Evolutionary conservation across 768 basidiomycete genomes (phyloP).

Genomic region (Panellus pusillus): DNA sequence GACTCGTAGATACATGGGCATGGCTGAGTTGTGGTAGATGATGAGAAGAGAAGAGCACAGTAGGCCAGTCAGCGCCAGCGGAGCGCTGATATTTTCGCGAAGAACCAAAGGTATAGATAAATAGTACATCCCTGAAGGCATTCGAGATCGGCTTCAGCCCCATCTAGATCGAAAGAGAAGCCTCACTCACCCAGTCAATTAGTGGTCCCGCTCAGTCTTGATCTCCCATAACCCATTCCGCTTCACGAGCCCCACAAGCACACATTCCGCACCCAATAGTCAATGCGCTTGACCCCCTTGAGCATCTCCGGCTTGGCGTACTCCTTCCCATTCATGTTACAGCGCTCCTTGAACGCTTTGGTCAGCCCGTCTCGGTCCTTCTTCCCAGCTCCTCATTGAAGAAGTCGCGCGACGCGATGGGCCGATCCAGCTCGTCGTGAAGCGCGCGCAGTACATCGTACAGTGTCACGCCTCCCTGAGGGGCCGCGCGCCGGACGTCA

Average conservation of each 20-base stretch:
- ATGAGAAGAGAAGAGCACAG: too few species aligned
- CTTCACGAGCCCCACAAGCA: conserved; percentile 38
- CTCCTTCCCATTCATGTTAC: conserved; percentile 16
- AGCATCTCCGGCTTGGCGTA: conserved; percentile 27
- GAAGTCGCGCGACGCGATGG: conserved; percentile 41
- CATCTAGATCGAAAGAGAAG: too few species aligned
- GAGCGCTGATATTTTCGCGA: too few species aligned
- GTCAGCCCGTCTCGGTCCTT: conserved; percentile 38
- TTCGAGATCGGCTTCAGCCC: too few species aligned
- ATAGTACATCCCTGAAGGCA: too few species aligned
- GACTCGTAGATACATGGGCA: too few species aligned
- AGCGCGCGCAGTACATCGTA: conserved; percentile 43
- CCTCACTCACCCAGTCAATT: neutral
- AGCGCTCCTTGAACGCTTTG: conserved; percentile 38
- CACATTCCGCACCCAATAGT: conserved; percentile 42
- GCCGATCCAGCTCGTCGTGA: conserved; percentile 32
- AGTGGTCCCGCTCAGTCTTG: neutral
- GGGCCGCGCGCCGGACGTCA: conserved; percentile 36
- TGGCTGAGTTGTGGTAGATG: too few species aligned
- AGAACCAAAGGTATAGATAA: too few species aligned
- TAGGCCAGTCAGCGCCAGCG: too few species aligned
- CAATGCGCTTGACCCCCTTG: conserved; percentile 44
- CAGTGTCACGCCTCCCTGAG: conserved; percentile 41
- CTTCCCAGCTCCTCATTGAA: conserved; percentile 44
- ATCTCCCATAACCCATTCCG: conserved; percentile 50